These are phyloP conservation scores for Globisporangium okanoganense DNA, from an alignment of 352 stramenopile species.

Conservation along the genomic window DNA sequence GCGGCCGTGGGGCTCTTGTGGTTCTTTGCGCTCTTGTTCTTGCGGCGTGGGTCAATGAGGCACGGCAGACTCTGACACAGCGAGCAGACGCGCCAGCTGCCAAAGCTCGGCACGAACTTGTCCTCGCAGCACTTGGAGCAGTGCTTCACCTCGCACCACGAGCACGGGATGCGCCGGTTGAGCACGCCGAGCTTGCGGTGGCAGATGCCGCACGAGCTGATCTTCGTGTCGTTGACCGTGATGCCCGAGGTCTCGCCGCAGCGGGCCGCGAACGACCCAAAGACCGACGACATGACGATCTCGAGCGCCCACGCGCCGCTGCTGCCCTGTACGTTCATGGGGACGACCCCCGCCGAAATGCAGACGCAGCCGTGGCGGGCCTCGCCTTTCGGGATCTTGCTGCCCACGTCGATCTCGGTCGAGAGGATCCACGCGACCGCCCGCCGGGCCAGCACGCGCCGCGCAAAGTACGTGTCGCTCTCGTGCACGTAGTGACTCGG, in stretches of 20 bases:
- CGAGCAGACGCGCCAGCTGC: constrained; percentile 75
- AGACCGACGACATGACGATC: constrained; percentile 84
- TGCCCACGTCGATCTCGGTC: constrained; percentile 65
- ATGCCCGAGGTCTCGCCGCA: constrained; percentile 62
- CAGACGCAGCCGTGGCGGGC: constrained; percentile 75
- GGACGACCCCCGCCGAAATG: constrained; percentile 69
- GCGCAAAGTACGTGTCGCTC: constrained; percentile 72
- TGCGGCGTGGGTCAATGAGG: constrained; percentile 74
- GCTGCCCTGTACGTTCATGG: constrained; percentile 57
- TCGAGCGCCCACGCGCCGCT: constrained; percentile 76
- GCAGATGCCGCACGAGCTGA: constrained; percentile 71
- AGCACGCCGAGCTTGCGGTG: constrained; percentile 78
- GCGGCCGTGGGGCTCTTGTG: constrained; percentile 51
- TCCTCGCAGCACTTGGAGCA: constrained; percentile 82
- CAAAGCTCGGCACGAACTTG: constrained; percentile 78
- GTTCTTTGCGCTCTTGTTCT: constrained; percentile 61
- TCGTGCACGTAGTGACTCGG: constrained; percentile 78
- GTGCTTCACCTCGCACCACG: constrained; percentile 86
- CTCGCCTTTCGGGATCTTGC: constrained; percentile 69
- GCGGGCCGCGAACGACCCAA: constrained; percentile 73
- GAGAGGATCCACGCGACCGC: constrained; percentile 75
- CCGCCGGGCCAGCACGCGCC: constrained; percentile 60
- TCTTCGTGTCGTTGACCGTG: constrained; percentile 74
- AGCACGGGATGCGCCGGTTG: constrained; percentile 74
- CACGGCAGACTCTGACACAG: constrained; percentile 77